Evolutionary conservation across 805 yeast genomes (phyloP).

Genomic region (Yarrowia sp.): DNA sequence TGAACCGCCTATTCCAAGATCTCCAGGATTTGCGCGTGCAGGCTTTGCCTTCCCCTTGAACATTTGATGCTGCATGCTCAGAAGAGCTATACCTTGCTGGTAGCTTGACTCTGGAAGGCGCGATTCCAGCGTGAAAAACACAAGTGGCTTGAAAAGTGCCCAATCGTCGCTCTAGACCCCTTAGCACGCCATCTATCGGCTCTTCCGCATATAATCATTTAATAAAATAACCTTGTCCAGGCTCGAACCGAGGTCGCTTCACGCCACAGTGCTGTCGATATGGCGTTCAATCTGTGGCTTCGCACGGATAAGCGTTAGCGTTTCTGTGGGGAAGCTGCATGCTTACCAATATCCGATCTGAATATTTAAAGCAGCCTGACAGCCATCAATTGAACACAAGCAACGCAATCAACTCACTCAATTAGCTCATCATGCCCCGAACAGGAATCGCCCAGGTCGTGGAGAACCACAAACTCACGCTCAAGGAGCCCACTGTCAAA

Average conservation of each 20-base stretch:
- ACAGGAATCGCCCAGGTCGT: conserved; percentile 24
- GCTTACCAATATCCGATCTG: conserved; percentile 5
- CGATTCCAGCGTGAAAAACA: too few relatives aligned
- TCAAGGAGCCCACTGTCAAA: not conserved
- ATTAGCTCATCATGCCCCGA: not conserved
- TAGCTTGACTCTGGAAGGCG: too few relatives aligned
- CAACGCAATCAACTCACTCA: not conserved
- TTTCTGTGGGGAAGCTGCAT: conserved; percentile 4
- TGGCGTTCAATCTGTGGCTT: not conserved
- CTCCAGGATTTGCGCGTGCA: not conserved
- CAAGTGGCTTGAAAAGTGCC: too few relatives aligned
- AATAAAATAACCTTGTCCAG: not conserved
- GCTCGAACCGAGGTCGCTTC: not conserved
- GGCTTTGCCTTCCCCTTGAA: not conserved
- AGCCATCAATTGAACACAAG: not conserved
- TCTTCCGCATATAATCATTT: not conserved
- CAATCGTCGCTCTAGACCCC: too few relatives aligned
- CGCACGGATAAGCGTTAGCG: not conserved
- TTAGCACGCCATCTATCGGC: too few relatives aligned
- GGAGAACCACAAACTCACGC: conserved; percentile 5
- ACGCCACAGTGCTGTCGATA: not conserved
- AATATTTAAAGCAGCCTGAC: not conserved
- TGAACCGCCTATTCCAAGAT: not conserved
- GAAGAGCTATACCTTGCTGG: too few relatives aligned
- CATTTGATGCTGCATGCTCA: too few relatives aligned